phyloP scores from a whole-genome alignment of 495 filamentous ascomycete genomes.

The Aspergillus saccharolyticus region DNA sequence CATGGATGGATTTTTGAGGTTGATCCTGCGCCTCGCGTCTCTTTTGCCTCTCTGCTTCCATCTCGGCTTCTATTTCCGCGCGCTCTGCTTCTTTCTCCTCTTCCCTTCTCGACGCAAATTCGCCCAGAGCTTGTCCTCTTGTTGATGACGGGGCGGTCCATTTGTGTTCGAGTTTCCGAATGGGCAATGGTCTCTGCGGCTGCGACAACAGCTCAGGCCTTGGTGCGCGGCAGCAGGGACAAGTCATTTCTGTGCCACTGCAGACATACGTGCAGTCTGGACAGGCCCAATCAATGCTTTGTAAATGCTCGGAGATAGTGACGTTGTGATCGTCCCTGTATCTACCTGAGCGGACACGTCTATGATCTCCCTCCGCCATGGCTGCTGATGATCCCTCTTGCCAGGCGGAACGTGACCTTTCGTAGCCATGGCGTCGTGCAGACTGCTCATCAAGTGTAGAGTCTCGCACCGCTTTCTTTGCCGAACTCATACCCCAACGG shows the following conservation, averaged over 20 bases:
- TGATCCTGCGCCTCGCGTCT: background rate
- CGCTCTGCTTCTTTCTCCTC: background rate
- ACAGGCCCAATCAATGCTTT: slow-evolving; percentile 30
- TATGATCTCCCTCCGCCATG: no score
- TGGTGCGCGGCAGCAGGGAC: slow-evolving; percentile 28
- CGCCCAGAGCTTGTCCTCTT: background rate
- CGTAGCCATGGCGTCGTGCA: no score
- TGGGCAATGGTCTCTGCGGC: slow-evolving; percentile 13
- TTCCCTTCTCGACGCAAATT: background rate
- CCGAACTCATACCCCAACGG: slow-evolving; percentile 1
- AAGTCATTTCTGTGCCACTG: slow-evolving; percentile 20
- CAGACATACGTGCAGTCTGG: slow-evolving; percentile 24
- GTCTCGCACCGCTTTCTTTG: slow-evolving; percentile 8
- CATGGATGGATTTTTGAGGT: slow-evolving; percentile 14
- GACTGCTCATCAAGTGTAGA: slow-evolving; percentile 1
- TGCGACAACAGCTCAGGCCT: slow-evolving; percentile 15
- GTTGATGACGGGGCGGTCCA: background rate
- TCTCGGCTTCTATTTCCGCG: background rate
- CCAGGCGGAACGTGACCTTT: no score
- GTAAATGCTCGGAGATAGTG: slow-evolving; percentile 5
- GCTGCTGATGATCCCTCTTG: no score
- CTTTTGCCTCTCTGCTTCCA: background rate
- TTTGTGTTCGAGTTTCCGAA: slow-evolving; percentile 17
- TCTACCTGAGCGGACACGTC: slow-evolving; percentile 10
- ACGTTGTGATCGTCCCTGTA: slow-evolving; percentile 6